Conservation (phyloP, 2,329 filamentous ascomycete species). For the Penicillium capsulatum region DNA sequence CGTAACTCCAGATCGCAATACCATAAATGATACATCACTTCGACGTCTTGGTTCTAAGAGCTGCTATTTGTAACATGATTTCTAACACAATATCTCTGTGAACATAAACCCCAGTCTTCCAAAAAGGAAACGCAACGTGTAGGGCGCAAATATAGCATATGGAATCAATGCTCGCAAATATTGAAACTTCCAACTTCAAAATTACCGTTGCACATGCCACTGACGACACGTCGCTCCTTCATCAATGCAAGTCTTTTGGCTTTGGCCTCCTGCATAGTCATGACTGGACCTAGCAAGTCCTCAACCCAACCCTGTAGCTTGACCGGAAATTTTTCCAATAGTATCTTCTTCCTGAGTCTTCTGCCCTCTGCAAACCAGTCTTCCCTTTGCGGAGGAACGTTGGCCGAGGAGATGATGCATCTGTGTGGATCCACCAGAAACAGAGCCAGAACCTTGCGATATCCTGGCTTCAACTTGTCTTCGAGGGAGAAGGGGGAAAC, state of each 20-base stretch:
- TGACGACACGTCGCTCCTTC: slow-evolving; percentile 27
- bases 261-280: slow-evolving; percentile 39
- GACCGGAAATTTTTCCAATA: too few species aligned
- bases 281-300: slow-evolving; percentile 19
- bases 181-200: not conserved
- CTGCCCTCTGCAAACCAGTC: slow-evolving; percentile 42
- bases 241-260: slow-evolving; percentile 38
- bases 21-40: too few species aligned
- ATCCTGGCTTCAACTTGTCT: slow-evolving; percentile 19
- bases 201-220: not conserved
- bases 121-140: too few species aligned
- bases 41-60: too few species aligned
- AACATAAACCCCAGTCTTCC: too few species aligned
- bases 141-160: too few species aligned
- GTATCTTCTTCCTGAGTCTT: too few species aligned
- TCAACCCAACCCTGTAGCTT: slow-evolving; percentile 30
- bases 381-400: slow-evolving; percentile 22
- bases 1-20: too few species aligned
- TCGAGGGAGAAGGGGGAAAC: slow-evolving; percentile 20
- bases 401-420: slow-evolving; percentile 25
- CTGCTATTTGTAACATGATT: too few species aligned
- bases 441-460: slow-evolving; percentile 25
- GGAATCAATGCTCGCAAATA: slow-evolving; percentile 9
- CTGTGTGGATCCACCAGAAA: slow-evolving; percentile 26
- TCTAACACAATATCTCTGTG: too few species aligned